phyloP scores from a whole-genome alignment of 768 basidiomycete species.

The Gyrodon lividus region DNA sequence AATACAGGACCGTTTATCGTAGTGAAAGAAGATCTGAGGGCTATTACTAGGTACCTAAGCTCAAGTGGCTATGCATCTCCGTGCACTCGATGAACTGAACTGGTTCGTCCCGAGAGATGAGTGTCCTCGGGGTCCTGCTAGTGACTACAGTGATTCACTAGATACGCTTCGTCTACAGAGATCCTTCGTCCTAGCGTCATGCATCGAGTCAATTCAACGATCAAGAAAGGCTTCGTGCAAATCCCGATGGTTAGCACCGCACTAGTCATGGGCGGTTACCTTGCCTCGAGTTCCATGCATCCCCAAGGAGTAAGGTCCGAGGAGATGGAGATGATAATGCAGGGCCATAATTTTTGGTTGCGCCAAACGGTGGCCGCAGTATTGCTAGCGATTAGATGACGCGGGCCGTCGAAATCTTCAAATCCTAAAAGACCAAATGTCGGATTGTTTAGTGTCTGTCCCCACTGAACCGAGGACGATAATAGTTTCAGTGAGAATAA shows the following conservation, averaged over 20 bases:
- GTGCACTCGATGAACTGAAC: constrained; percentile 15
- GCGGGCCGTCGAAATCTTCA: constrained; percentile 14
- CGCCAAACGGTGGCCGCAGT: constrained; percentile 10
- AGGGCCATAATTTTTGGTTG: constrained; percentile 5
- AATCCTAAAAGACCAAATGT: constrained; percentile 8
- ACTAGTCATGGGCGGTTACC: neutral
- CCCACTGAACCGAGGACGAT: constrained; percentile 10
- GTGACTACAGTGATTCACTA: too few species aligned
- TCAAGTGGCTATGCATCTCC: constrained; percentile 9
- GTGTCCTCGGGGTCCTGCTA: constrained; percentile 29
- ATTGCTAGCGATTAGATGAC: constrained; percentile 1
- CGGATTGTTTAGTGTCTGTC: constrained; percentile 1
- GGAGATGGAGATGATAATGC: constrained; percentile 15
- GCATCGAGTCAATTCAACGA: neutral
- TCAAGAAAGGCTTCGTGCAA: constrained; percentile 1
- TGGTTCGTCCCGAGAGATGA: constrained; percentile 15
- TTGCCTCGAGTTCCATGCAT: constrained; percentile 8
- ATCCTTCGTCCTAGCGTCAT: neutral
- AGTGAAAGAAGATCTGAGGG: constrained; percentile 8
- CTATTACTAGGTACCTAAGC: constrained; percentile 3
- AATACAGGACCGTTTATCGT: constrained; percentile 4
- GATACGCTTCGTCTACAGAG: too few species aligned
- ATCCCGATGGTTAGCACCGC: neutral
- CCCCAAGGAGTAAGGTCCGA: constrained; percentile 20
- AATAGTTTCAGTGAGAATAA: constrained; percentile 27